Evolutionary conservation across 2,329 filamentous ascomycete genomes (phyloP).

Genomic region (Helicocarpus griseus): DNA sequence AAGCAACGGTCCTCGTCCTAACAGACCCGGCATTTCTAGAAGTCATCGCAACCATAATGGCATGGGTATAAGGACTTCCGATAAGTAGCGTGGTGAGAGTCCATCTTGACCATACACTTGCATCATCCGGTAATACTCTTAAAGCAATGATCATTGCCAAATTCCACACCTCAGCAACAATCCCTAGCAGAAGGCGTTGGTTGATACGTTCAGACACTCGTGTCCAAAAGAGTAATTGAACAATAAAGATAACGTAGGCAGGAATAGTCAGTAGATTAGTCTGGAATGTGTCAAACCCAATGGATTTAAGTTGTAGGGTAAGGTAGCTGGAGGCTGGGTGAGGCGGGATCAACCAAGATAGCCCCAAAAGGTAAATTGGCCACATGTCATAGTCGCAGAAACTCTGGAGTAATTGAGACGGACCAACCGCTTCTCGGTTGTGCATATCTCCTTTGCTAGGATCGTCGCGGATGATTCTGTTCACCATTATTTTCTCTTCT

Average conservation of each 20-base stretch:
- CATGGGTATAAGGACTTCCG: slow-evolving; percentile 51
- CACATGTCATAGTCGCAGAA: slow-evolving; percentile 49
- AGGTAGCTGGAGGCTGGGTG: slow-evolving; percentile 28
- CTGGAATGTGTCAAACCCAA: slow-evolving; percentile 50
- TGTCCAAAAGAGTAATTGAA: slow-evolving; percentile 46
- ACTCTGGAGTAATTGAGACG: slow-evolving; percentile 40
- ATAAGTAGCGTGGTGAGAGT: slow-evolving; percentile 43
- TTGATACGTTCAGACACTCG: slow-evolving; percentile 48
- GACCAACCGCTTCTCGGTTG: slow-evolving; percentile 46
- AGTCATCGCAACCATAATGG: slow-evolving; percentile 40
- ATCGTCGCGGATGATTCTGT: slow-evolving; percentile 48
- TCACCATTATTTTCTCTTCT: slow-evolving; percentile 62
- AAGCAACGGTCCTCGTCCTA: slow-evolving; percentile 33
- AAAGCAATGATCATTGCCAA: slow-evolving; percentile 45
- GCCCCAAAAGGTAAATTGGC: slow-evolving; percentile 44
- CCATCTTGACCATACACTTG: slow-evolving; percentile 45
- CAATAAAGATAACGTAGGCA: slow-evolving; percentile 46
- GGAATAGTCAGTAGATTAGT: slow-evolving; percentile 56
- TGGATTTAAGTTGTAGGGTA: slow-evolving; percentile 37
- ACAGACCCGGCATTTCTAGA: slow-evolving; percentile 36
- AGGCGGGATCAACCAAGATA: slow-evolving; percentile 34
- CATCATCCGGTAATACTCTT: slow-evolving; percentile 38
- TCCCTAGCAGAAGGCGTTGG: slow-evolving; percentile 44
- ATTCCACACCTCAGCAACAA: slow-evolving; percentile 45
- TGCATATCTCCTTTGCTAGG: too few species aligned